Evolutionary conservation across 176 grass and related monocot genomes (phyloP).

Genomic region (Thinopyrum elongatum): DNA sequence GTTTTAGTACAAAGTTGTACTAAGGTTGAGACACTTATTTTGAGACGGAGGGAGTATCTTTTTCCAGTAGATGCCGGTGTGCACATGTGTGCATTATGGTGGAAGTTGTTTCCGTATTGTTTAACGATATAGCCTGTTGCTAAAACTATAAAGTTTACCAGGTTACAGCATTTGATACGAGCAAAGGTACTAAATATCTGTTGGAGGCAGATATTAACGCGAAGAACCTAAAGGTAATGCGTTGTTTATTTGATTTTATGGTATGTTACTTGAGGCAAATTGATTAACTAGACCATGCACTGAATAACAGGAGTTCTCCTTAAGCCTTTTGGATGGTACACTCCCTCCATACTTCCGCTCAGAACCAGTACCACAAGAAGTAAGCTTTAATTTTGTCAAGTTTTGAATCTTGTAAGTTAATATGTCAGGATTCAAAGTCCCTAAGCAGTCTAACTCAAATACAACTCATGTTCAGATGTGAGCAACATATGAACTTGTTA

Average conservation of each 20-base stretch:
- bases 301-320: slow-evolving; percentile 69
- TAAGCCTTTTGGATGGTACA: slow-evolving; percentile 50
- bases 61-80: neutral
- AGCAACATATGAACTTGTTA: slow-evolving; percentile 7
- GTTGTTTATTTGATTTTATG: slow-evolving; percentile 15
- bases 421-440: slow-evolving; percentile 5
- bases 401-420: neutral
- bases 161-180: slow-evolving; percentile 81
- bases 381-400: slow-evolving; percentile 38
- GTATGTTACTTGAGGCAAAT: neutral
- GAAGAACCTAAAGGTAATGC: slow-evolving; percentile 50
- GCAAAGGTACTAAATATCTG: slow-evolving; percentile 61
- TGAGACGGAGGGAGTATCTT: too few relatives aligned
- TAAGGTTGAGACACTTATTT: too few relatives aligned
- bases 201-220: slow-evolving; percentile 64
- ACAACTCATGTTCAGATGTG: neutral
- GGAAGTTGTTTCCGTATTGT: slow-evolving; percentile 10
- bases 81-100: slow-evolving; percentile 7
- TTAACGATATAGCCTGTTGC: neutral
- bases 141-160: slow-evolving; percentile 36
- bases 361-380: slow-evolving; percentile 57
- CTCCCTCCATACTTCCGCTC: slow-evolving; percentile 58
- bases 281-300: slow-evolving; percentile 24
- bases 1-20: too few relatives aligned
- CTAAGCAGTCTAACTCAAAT: neutral